Evolutionary conservation across 1,284 basidiomycete species (phyloP), one percentile per base, ranked within the genome.

Genomic region (Sporisorium graminicola): DNA sequence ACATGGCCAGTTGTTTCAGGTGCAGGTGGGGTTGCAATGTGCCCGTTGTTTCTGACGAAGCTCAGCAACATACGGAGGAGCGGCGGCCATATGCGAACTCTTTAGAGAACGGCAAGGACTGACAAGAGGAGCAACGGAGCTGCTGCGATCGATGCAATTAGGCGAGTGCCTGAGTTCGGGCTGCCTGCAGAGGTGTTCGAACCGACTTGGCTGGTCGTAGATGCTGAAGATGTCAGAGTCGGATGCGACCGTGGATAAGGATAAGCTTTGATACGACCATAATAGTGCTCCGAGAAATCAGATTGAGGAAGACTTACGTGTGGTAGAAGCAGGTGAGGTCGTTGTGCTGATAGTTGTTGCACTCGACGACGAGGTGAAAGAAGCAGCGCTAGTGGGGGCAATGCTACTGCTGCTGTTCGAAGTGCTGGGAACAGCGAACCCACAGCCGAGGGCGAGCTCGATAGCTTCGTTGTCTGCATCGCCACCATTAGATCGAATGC

Each of bases 381-480:
- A 31, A 31, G 27, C 13, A 14, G 27, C n/a, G 6, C 18, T n/a
- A 18, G 47, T 31, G 5, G 47, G 5, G 18, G 27, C 9, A 26
- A 24, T 14, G 20, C 50, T 35, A 3, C 50, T 47, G 55, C 29
- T 35, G 7, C 50, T 47, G 55, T 24, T 47, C 9, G 55, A 35
- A 14, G 43, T 24, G 29, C 55, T 22, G 5, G 43, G 20, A n/a
- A 57, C 31, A 16, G 55, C 55, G 12, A 57, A 57, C 8, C 44
- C 31, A 31, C 55, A 57, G 12, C 55, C 22, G 9, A 24, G 20
- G 3, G 55, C 42, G 7, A 56, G 33, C 44, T 57, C 55, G 43
- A 57, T 29, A 24, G 43, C 55, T 5, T 57, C 43, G 22, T 57
- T 35, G 20, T 57, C 27, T 9, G 22, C 43, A 26, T 57, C 55